Conservation (phyloP, 129 eudicot species). For the Rutidosis leptorrhynchoides region DNA sequence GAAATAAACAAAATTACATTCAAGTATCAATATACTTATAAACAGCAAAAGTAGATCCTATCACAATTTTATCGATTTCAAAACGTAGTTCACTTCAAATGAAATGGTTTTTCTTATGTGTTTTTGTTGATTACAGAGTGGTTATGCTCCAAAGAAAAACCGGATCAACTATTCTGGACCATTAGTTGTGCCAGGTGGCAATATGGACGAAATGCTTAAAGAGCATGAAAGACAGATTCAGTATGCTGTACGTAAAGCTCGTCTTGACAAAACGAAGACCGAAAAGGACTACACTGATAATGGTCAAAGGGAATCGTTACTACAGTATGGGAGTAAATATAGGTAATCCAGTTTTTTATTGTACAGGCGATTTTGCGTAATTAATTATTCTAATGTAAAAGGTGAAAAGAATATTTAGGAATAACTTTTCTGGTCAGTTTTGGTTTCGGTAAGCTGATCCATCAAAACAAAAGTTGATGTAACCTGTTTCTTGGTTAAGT, state of each 20-base stretch:
- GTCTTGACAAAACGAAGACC: slow-evolving; percentile 49
- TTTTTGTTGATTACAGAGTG: slow-evolving; percentile 41
- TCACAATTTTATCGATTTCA: too few species aligned
- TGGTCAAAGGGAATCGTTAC: slow-evolving; percentile 67
- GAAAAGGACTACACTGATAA: slow-evolving; percentile 38
- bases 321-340: slow-evolving; percentile 39
- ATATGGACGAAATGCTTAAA: slow-evolving; percentile 81
- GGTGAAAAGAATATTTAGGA: slow-evolving; percentile 24
- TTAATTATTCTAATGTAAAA: slow-evolving; percentile 31
- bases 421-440: slow-evolving; percentile 16
- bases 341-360: slow-evolving; percentile 25
- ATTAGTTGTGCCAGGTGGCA: slow-evolving; percentile 63
- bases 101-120: slow-evolving; percentile 17
- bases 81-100: too few species aligned
- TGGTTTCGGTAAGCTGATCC: slow-evolving; percentile 9
- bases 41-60: background rate
- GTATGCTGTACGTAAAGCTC: slow-evolving; percentile 80
- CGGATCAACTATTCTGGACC: slow-evolving; percentile 89
- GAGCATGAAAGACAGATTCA: slow-evolving; percentile 89
- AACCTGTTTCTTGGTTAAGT: slow-evolving; percentile 12
- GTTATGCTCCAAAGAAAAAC: slow-evolving; percentile 52
- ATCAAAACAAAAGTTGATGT: slow-evolving; percentile 12
- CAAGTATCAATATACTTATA: background rate
- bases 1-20: too few species aligned
- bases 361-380: slow-evolving; percentile 34